phyloP scores from a whole-genome alignment of 2,329 filamentous ascomycete species.

The Chaetomiaceae sp. region DNA sequence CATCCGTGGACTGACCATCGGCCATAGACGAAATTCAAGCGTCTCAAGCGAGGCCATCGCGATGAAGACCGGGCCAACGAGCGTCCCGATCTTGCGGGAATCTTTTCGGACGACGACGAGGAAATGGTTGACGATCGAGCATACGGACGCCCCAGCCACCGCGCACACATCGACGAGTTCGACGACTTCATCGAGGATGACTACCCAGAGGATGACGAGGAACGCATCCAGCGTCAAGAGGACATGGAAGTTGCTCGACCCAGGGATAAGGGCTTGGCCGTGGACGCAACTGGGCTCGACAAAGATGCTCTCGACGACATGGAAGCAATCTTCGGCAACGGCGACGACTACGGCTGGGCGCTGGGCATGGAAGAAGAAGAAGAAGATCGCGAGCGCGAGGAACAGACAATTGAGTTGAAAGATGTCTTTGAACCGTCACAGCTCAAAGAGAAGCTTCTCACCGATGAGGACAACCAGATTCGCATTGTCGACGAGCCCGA shows the following conservation, averaged over 20 bases:
- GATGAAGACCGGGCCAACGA: conserved; percentile 61
- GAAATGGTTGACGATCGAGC: conserved; percentile 54
- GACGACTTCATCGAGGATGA: conserved; percentile 98
- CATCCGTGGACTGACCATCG: conserved; percentile 1
- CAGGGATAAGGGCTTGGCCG: conserved; percentile 61
- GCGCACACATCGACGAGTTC: conserved; percentile 71
- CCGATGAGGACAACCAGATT: conserved; percentile 90
- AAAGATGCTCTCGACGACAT: conserved; percentile 94
- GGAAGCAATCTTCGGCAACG: conserved; percentile 92
- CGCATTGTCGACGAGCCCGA: conserved; percentile 87
- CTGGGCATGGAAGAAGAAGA: conserved; percentile 83
- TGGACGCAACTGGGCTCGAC: conserved; percentile 80
- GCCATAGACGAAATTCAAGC: conserved; percentile 81
- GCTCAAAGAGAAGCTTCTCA: conserved; percentile 87
- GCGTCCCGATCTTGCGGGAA: conserved; percentile 76
- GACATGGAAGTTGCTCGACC: conserved; percentile 86
- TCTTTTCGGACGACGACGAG: conserved; percentile 94
- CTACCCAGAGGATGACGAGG: conserved; percentile 80
- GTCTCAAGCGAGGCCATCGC: conserved; percentile 85
- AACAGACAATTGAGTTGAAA: conserved; percentile 86
- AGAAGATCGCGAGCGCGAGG: conserved; percentile 71
- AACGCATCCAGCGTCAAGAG: conserved; percentile 69
- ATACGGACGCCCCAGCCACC: conserved; percentile 50
- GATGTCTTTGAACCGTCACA: conserved; percentile 98
- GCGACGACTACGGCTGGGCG: conserved; percentile 93